These are phyloP conservation scores for Aureobasidium uvarum DNA, from an alignment of 2,329 filamentous ascomycete genomes.

Conservation along the genomic window DNA sequence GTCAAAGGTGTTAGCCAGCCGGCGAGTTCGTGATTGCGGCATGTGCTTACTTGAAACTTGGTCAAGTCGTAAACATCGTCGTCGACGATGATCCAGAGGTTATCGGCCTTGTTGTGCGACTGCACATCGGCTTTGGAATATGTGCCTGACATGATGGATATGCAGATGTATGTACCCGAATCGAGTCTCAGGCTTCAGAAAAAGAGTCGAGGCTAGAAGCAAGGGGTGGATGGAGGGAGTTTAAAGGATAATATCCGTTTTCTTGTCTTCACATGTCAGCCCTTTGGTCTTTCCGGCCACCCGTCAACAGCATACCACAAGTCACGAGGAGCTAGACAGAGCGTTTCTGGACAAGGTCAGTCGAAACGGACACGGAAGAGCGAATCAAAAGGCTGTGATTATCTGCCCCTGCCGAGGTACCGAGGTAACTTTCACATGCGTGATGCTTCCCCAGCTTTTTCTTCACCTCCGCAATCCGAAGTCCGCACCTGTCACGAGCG, in stretches of 20 bases:
- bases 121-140: constrained; percentile 84
- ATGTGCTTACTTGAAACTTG: constrained; percentile 48
- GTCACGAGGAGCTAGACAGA: constrained; percentile 3
- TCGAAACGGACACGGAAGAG: constrained; percentile 4
- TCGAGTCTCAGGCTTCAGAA: not conserved
- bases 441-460: constrained; percentile 15
- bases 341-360: not conserved
- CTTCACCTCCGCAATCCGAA: not conserved
- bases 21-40: not conserved
- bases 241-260: constrained; percentile 13
- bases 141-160: constrained; percentile 72
- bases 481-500: constrained; percentile 3
- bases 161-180: not conserved
- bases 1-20: not conserved
- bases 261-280: constrained; percentile 24
- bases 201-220: constrained; percentile 4
- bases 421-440: constrained; percentile 14
- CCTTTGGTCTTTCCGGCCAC: not conserved
- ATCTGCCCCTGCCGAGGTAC: constrained; percentile 6
- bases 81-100: constrained; percentile 87
- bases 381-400: constrained; percentile 15
- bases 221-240: constrained; percentile 24
- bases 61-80: constrained; percentile 95
- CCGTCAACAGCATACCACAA: constrained; percentile 17
- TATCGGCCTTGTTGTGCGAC: constrained; percentile 83